These are phyloP conservation scores for Tricholoma furcatifolium DNA, from an alignment of 768 basidiomycete species.

Conservation along the genomic window DNA sequence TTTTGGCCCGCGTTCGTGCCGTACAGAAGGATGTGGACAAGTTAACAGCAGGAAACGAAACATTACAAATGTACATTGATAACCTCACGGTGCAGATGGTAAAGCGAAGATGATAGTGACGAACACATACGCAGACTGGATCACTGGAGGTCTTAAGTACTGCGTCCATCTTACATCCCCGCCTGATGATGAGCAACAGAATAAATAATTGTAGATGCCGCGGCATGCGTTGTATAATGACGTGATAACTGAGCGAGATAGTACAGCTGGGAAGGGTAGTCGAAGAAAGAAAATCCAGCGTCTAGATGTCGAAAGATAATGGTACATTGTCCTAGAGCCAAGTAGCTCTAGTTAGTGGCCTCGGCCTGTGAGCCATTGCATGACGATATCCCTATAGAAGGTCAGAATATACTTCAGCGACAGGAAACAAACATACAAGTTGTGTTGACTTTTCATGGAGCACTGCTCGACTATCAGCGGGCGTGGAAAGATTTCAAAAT, in stretches of 20 bases:
- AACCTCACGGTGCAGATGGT: conserved; percentile 88
- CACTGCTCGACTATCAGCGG: conserved; percentile 49
- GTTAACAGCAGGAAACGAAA: conserved; percentile 75
- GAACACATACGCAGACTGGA: too few relatives aligned
- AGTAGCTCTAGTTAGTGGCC: conserved; percentile 54
- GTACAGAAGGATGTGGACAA: conserved; percentile 83
- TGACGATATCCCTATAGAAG: conserved; percentile 68
- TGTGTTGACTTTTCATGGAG: conserved; percentile 96
- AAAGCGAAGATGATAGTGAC: conserved; percentile 54
- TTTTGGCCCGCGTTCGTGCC: conserved; percentile 62
- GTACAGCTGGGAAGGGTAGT: conserved; percentile 3
- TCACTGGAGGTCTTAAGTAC: not conserved
- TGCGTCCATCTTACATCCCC: not conserved
- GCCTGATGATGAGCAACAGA: not conserved
- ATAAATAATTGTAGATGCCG: conserved; percentile 4
- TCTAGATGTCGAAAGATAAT: not conserved
- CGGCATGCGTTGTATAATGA: not conserved
- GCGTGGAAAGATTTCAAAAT: not conserved
- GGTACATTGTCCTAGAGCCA: conserved; percentile 7
- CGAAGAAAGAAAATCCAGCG: not conserved
- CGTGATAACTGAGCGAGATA: not conserved
- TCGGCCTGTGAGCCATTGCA: conserved; percentile 82
- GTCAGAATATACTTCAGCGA: not conserved
- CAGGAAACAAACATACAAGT: conserved; percentile 49
- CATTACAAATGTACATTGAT: conserved; percentile 86